These are phyloP conservation scores for Lecanoromycetidae sp. DNA, from an alignment of 2,329 filamentous ascomycete species.

Conservation along the genomic window DNA sequence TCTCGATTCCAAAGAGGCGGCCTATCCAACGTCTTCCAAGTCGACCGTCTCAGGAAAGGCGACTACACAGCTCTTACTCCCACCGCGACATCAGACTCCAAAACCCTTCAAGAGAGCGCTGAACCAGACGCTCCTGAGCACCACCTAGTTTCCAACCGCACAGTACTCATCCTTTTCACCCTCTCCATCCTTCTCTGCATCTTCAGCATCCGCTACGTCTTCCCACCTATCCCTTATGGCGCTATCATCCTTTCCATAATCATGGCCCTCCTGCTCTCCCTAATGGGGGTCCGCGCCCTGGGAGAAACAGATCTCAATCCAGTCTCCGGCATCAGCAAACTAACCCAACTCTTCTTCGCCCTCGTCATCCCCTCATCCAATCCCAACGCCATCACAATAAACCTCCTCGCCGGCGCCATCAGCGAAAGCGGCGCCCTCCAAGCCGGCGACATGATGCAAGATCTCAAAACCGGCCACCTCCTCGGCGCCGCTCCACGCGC, in stretches of 20 bases:
- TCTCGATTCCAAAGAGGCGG: constrained; percentile 16
- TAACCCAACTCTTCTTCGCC: constrained; percentile 91
- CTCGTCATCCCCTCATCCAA: constrained; percentile 70
- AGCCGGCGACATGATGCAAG: constrained; percentile 92
- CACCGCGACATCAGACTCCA: constrained; percentile 15
- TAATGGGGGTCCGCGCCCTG: constrained; percentile 53
- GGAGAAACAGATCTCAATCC: constrained; percentile 90
- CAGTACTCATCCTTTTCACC: constrained; percentile 62
- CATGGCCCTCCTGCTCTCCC: constrained; percentile 59
- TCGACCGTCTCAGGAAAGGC: background rate
- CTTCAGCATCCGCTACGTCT: constrained; percentile 66
- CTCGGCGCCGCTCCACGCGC: constrained; percentile 85
- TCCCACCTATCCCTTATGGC: constrained; percentile 67
- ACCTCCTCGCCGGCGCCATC: constrained; percentile 84
- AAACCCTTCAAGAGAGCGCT: constrained; percentile 24
- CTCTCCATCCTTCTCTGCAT: constrained; percentile 71
- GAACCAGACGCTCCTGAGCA: constrained; percentile 71
- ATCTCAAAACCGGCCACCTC: constrained; percentile 90
- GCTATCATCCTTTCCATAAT: constrained; percentile 68
- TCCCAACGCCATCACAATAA: constrained; percentile 83
- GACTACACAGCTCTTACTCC: constrained; percentile 15
- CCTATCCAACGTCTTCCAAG: background rate
- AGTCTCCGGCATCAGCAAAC: constrained; percentile 89
- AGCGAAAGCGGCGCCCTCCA: constrained; percentile 77
- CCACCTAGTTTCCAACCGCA: constrained; percentile 62